A percentile compares a stretch with the other conserved stretches of the same genome.
These are phyloP conservation scores for Erodium chrysanthum DNA, from an alignment of 441 rosid genomes.

Conservation along the genomic window DNA sequence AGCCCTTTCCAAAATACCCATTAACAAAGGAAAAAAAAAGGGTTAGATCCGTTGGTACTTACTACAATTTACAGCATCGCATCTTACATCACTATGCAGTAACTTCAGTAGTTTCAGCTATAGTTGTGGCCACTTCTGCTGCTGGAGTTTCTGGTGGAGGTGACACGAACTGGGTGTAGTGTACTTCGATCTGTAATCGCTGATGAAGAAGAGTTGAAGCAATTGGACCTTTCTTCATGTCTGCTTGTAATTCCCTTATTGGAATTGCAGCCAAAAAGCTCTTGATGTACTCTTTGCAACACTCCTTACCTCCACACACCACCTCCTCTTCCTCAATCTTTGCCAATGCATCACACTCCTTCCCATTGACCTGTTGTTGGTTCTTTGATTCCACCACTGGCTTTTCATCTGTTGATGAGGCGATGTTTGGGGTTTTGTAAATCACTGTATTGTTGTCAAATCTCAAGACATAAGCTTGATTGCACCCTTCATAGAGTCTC, in stretches of 20 bases:
- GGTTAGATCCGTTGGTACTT: slow-evolving; percentile 29
- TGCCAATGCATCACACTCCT: slow-evolving; percentile 21
- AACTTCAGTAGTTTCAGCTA: background rate
- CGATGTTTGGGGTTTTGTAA: slow-evolving; percentile 26
- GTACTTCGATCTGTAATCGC: slow-evolving; percentile 73
- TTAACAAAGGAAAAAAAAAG: slow-evolving; percentile 9
- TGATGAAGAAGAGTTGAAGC: slow-evolving; percentile 60
- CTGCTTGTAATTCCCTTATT: slow-evolving; percentile 63
- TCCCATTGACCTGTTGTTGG: background rate
- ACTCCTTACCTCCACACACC: slow-evolving; percentile 59
- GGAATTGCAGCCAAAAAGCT: slow-evolving; percentile 88
- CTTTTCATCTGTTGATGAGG: background rate
- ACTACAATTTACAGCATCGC: slow-evolving; percentile 28
- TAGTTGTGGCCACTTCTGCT: slow-evolving; percentile 9
- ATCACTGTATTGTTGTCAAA: slow-evolving; percentile 48
- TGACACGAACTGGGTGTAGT: slow-evolving; percentile 39
- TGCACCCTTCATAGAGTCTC: slow-evolving; percentile 78
- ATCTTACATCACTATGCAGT: background rate
- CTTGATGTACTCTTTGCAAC: slow-evolving; percentile 86
- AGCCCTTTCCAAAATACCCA: slow-evolving; percentile 19
- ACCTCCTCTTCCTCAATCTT: slow-evolving; percentile 26
- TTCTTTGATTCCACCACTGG: too few species aligned
- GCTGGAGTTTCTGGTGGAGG: background rate
- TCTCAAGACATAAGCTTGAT: slow-evolving; percentile 78
- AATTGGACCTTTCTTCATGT: slow-evolving; percentile 64